A percentile compares a stretch with the other conserved stretches of the same genome.
Conservation (phyloP, 2,329 filamentous ascomycete species). For the Chalara sp. region DNA sequence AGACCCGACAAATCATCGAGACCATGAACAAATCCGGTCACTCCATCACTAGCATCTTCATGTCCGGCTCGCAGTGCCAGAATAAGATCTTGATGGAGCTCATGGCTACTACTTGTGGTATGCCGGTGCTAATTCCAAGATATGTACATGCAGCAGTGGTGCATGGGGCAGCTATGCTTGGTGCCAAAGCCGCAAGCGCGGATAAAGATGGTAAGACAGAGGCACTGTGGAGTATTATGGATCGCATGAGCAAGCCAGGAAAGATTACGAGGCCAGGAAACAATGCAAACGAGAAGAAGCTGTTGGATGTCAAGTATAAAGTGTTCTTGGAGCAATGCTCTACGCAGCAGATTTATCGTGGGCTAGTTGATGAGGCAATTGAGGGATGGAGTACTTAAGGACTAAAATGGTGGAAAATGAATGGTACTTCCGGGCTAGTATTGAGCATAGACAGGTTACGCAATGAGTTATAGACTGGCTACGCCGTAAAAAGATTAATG, state of each 20-base stretch:
- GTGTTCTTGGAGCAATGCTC: constrained; percentile 92
- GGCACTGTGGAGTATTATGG: constrained; percentile 94
- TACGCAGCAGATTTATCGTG: constrained; percentile 76
- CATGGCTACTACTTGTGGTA: constrained; percentile 81
- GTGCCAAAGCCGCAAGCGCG: constrained; percentile 89
- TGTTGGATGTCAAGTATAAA: constrained; percentile 85
- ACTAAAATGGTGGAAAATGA: too few relatives aligned
- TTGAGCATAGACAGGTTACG: too few relatives aligned
- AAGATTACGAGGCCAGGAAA: constrained; percentile 71
- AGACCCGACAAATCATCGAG: constrained; percentile 92
- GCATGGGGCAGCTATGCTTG: constrained; percentile 96
- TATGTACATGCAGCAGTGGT: constrained; percentile 96
- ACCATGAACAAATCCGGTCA: constrained; percentile 90
- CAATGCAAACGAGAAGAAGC: constrained; percentile 65
- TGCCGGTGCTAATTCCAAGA: constrained; percentile 87
- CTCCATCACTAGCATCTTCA: constrained; percentile 87
- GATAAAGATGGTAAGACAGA: constrained; percentile 73
- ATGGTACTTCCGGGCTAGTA: too few relatives aligned
- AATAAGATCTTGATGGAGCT: constrained; percentile 89
- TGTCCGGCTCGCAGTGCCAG: constrained; percentile 97
- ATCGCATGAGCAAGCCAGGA: constrained; percentile 91
- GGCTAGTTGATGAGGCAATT: constrained; percentile 62
- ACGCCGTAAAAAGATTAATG: too few relatives aligned
- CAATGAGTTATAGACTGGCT: too few relatives aligned
- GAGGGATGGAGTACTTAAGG: constrained; percentile 31